Evolutionary conservation across 805 yeast species (phyloP), one percentile per base, ranked within the genome.

Genomic region (Nakazawaea molendinolei): DNA sequence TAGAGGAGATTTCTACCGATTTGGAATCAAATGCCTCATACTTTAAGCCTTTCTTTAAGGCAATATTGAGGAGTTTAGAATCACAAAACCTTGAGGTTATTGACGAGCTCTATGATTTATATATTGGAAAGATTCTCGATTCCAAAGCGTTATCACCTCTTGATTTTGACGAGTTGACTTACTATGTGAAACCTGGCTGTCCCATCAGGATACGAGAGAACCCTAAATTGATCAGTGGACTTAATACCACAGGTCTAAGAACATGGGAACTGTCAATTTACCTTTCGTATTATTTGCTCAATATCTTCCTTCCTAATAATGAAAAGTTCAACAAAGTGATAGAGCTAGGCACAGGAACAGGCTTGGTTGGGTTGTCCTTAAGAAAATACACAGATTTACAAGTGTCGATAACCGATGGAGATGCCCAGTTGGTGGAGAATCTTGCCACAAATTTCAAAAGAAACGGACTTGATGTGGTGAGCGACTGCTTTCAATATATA

Each of bases 201-300:
- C 24, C 33, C 0, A 50, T 69, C 2, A 45, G 46, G 5, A 70
- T 81, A 3, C 58, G 57, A 40, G 92, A 83, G 48, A 66, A 74
- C 0, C 90, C 89, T 0, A 63, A 68, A 36, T 43, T 82, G 35
- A 72, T 83, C 10, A 71, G 84, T 24, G 86, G 85, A 1, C 52
- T 60, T n/a, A 95, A 94, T 5, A 80, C 95, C 1, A 90, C 97
- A 0, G 97, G 97, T 0, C 58, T 76, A 37, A 63, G 97, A 27
- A 90, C 97, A 1, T 89, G 97, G 97, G 96, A 86, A 51, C 97
- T 95, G 3, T 82, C 95, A 0, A 46, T 84, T 5, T 85, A 65
- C 36, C 56, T 90, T 6, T 61, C 81, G 1, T 67, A 76, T 25
- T 80, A 60, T 46, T 45, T 84, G 12, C 44, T 61, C 1, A 34